A percentile compares a stretch with the other conserved stretches of the same genome.
phyloP scores from a whole-genome alignment of 2,329 filamentous ascomycete genomes.

The Tolypocladium sp. region DNA sequence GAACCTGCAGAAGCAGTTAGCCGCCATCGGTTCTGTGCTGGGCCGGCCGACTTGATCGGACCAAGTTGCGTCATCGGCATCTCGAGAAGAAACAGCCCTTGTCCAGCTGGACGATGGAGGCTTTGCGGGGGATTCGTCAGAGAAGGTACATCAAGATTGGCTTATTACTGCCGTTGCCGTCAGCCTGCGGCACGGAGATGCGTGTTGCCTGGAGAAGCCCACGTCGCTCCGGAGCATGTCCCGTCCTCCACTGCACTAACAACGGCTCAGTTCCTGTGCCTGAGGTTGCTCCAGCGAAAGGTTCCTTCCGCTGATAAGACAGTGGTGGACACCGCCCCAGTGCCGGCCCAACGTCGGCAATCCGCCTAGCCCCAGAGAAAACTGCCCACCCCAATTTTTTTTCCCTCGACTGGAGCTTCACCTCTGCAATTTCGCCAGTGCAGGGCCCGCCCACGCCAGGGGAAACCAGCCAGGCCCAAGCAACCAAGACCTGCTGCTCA shows the following conservation, averaged over 20 bases:
- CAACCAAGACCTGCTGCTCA: neutral
- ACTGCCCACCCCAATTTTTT: neutral
- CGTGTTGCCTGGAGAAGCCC: neutral
- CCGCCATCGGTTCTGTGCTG: neutral
- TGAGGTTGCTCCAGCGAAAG: neutral
- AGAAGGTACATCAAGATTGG: neutral
- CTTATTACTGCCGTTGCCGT: neutral
- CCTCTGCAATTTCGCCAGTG: neutral
- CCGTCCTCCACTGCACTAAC: neutral
- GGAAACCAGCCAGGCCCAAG: neutral
- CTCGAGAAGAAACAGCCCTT: neutral
- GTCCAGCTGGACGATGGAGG: neutral
- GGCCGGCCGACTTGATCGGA: neutral
- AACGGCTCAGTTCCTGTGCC: neutral
- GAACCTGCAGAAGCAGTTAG: neutral
- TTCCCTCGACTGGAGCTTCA: neutral
- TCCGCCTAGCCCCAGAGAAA: neutral
- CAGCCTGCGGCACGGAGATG: neutral
- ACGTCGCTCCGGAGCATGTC: too few relatives aligned
- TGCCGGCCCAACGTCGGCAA: neutral
- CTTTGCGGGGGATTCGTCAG: neutral
- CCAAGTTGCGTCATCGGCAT: neutral
- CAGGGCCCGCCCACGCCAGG: neutral
- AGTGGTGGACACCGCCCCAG: neutral
- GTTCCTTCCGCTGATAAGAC: neutral